Evolutionary conservation across 2,329 filamentous ascomycete species (phyloP).

Genomic region (Seiridium unicorne): DNA sequence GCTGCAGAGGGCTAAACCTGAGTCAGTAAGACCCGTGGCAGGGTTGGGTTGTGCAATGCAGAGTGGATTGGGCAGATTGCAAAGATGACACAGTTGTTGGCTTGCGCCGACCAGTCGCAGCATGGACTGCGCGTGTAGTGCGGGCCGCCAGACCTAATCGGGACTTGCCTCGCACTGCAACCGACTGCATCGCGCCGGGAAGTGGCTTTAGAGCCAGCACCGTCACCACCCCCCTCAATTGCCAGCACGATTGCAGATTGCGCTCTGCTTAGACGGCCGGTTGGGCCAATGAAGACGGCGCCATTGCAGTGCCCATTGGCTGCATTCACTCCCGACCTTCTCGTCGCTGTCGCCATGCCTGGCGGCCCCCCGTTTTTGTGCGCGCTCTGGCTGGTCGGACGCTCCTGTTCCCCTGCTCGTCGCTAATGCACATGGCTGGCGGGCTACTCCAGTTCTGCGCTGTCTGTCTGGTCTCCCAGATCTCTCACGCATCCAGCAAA

Average conservation of each 20-base stretch:
- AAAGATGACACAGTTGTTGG: slow-evolving; percentile 7
- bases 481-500: neutral
- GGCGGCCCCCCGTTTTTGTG: neutral
- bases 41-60: neutral
- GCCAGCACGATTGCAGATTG: too few relatives aligned
- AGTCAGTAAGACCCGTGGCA: neutral
- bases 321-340: neutral
- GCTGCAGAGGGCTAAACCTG: neutral
- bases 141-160: neutral
- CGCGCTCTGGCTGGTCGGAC: neutral
- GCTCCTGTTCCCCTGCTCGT: neutral
- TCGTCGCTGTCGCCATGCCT: neutral
- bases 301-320: neutral
- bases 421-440: neutral
- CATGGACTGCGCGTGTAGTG: neutral
- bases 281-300: neutral
- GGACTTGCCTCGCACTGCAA: neutral
- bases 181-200: neutral
- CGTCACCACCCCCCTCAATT: neutral
- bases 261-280: too few relatives aligned
- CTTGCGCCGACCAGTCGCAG: neutral
- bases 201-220: neutral
- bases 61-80: neutral
- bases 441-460: neutral
- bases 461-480: slow-evolving; percentile 1